Evolutionary conservation across 176 grass and related monocot genomes (phyloP).

Genomic region (Chrysopogon serrulatus): DNA sequence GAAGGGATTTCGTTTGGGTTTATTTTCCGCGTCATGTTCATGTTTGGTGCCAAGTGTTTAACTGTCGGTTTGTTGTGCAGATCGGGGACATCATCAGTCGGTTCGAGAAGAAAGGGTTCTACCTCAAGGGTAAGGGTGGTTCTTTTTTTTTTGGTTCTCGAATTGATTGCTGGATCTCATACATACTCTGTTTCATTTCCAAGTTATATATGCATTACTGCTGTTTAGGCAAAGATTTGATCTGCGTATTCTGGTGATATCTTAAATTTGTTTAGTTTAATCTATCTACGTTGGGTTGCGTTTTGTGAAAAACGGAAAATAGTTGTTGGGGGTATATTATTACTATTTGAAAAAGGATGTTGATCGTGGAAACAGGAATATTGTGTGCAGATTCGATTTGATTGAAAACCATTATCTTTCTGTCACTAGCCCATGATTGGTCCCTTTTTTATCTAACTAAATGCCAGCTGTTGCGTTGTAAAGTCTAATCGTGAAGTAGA

Average conservation of each 20-base stretch:
- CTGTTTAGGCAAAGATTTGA: not conserved
- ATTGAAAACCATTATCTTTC: not conserved
- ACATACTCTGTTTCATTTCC: not conserved
- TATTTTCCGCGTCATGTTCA: not conserved
- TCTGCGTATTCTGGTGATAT: not conserved
- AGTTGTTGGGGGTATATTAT: not conserved
- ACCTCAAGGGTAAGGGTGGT: slow-evolving; percentile 34
- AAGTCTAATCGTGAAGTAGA: not conserved
- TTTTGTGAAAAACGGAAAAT: not conserved
- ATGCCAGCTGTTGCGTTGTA: not conserved
- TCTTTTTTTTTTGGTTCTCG: not conserved
- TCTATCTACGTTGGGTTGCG: not conserved
- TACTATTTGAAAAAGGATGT: not conserved
- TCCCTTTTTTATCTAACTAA: not conserved
- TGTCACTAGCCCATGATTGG: not conserved
- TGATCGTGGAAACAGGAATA: not conserved
- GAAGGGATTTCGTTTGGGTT: not conserved
- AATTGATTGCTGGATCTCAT: not conserved
- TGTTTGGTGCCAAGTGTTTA: not conserved
- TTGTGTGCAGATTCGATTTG: not conserved
- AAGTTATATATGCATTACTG: not conserved
- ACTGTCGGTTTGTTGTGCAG: not conserved
- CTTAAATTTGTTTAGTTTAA: not conserved
- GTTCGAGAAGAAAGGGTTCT: slow-evolving; percentile 79
- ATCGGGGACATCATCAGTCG: slow-evolving; percentile 58